Percentiles rank a stretch among this genome's conserved stretches.
Conservation (phyloP, 768 basidiomycete genomes). For the Boletus coccyginus region DNA sequence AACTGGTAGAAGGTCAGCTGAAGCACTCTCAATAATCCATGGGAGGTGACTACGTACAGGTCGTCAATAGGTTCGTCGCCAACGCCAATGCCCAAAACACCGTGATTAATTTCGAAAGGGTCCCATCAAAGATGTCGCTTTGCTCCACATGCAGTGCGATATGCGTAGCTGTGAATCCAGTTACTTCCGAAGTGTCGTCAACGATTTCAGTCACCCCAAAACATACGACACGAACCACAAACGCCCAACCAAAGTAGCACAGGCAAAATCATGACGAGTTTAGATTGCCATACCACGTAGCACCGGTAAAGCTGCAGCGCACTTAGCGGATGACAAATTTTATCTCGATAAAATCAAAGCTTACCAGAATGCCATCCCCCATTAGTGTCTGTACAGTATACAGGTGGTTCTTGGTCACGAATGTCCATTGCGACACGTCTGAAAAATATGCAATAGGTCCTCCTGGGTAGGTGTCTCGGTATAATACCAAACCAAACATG, state of each 20-base stretch:
- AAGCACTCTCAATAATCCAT: neutral
- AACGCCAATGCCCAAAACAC: constrained; percentile 5
- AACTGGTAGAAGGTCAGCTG: neutral
- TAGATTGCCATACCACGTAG: constrained; percentile 5
- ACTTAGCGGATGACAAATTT: neutral
- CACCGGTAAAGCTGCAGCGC: constrained; percentile 11
- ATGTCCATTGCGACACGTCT: constrained; percentile 8
- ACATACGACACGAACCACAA: neutral
- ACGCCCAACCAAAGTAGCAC: constrained; percentile 1
- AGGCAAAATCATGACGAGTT: constrained; percentile 5
- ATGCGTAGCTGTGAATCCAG: neutral
- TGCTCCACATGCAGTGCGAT: neutral
- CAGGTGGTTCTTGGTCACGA: neutral
- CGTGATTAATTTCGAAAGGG: constrained; percentile 3
- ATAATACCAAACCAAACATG: constrained; percentile 21
- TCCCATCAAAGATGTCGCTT: neutral
- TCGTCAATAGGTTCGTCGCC: constrained; percentile 7
- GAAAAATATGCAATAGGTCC: constrained; percentile 27
- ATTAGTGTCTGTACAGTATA: constrained; percentile 12
- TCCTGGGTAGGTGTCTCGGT: constrained; percentile 18
- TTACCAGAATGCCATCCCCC: constrained; percentile 8
- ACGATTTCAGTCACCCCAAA: neutral
- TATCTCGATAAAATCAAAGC: neutral
- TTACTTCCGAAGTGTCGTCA: constrained; percentile 2
- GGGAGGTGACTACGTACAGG: neutral